A percentile compares a stretch with the other conserved stretches of the same genome.
Conservation (phyloP, 2,329 filamentous ascomycete genomes). For the Arthrobotrys iridis region DNA sequence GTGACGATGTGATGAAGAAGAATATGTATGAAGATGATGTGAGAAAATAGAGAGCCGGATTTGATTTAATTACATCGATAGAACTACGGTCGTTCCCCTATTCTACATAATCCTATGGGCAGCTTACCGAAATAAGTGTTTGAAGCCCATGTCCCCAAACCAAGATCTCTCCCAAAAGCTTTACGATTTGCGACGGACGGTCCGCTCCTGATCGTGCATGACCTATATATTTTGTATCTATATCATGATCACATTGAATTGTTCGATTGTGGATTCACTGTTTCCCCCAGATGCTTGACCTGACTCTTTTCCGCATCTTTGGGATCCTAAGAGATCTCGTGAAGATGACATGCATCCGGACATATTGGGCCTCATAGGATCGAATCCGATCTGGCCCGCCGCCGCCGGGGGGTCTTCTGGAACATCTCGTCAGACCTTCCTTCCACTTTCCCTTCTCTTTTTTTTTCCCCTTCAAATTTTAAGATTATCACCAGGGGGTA, state of each 20-base stretch:
- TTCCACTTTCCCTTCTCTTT: constrained; percentile 25
- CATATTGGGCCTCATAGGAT: not conserved
- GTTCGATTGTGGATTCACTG: not conserved
- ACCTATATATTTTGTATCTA: not conserved
- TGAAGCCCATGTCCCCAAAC: constrained; percentile 42
- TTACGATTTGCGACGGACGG: constrained; percentile 17
- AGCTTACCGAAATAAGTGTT: constrained; percentile 42
- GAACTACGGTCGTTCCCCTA: constrained; percentile 9
- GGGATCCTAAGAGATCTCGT: not conserved
- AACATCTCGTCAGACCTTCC: constrained; percentile 1
- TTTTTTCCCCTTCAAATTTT: constrained; percentile 21
- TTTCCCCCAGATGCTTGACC: not conserved
- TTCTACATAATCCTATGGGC: constrained; percentile 10
- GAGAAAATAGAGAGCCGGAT: not conserved
- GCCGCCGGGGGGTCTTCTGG: constrained; percentile 1
- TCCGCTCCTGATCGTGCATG: constrained; percentile 22
- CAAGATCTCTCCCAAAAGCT: constrained; percentile 30
- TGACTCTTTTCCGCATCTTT: not conserved
- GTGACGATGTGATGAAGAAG: not conserved
- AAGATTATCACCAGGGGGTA: constrained; percentile 17
- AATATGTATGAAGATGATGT: not conserved
- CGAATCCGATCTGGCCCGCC: not conserved
- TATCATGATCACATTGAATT: not conserved
- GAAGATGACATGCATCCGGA: not conserved
- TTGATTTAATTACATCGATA: constrained; percentile 15